Base-by-base conservation (phyloP, 2,329 filamentous ascomycete species). In the Neonectria ditissima region DNA sequence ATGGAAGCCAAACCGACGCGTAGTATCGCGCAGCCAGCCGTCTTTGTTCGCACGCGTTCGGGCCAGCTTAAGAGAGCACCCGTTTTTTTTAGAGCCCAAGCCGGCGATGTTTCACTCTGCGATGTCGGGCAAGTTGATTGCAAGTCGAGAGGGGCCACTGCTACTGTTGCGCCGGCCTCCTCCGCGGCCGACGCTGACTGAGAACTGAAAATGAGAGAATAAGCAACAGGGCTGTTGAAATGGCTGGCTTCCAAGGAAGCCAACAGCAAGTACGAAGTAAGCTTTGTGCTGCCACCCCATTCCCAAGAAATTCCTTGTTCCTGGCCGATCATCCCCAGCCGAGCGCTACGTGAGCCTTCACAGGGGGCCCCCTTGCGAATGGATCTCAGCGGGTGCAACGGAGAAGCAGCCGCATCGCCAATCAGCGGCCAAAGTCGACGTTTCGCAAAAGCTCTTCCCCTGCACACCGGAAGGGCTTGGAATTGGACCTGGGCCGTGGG, bases 361-460 rank as follows among this genome's bases (percentile, higher is more conserved):
- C 45, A 51, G 22, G 61, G 55, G 48, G n/a, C 48, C 20, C n/a
- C 54, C 34, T 39, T 58, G 55, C 54, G 51, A 43, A 22, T 63
- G 45, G 44, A 66, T 65, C 64, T 62, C 39, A 45, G 48, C 59
- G 68, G 69, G 51, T 63, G 55, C 52, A 39, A 65, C 67, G 67
- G 67, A 50, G 54, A 43, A 54, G 48, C 61, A 65, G 64, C 70
- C 70, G 69, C 58, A 61, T 68, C 61, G 54, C 70, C 70, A 73
- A 73, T 66, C 54, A 73, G 52, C 47, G 13, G 30, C 55, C 55
- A 52, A 32, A 48, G 20, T 55, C 26, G 43, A 55, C 16, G 13
- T 59, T 66, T 34, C 43, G 41, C 58, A 47, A 30, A 67, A 47
- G 52, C 59, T 65, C 51, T 37, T 59, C 57, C 57, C 69, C 55